Evolutionary conservation across 768 basidiomycete species (phyloP).

Genomic region (Rubroboletus pulcherrimus): DNA sequence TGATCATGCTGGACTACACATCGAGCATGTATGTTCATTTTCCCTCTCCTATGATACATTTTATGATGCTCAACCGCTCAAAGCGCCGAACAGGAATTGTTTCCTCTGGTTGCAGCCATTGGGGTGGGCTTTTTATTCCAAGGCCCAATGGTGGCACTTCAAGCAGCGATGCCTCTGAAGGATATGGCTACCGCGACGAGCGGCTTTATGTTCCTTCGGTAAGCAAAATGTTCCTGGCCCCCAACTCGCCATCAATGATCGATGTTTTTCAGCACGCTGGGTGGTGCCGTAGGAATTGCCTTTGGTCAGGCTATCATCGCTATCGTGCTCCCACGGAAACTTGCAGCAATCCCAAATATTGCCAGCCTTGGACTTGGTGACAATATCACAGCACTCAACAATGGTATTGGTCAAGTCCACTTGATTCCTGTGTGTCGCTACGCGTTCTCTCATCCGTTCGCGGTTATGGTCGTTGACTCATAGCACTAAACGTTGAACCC

Average conservation of each 20-base stretch:
- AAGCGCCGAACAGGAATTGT: slow-evolving; percentile 59
- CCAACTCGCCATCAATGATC: background rate
- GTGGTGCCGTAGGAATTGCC: slow-evolving; percentile 70
- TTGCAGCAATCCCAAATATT: slow-evolving; percentile 34
- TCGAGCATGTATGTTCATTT: slow-evolving; percentile 33
- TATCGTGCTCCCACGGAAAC: slow-evolving; percentile 42
- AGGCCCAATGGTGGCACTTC: slow-evolving; percentile 65
- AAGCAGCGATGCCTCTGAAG: slow-evolving; percentile 79
- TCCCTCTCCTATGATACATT: background rate
- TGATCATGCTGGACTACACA: slow-evolving; percentile 60
- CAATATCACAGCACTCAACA: slow-evolving; percentile 38
- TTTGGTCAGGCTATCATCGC: slow-evolving; percentile 68
- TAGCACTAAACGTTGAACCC: background rate
- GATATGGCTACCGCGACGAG: slow-evolving; percentile 80
- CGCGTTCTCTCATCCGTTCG: background rate
- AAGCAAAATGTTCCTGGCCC: background rate
- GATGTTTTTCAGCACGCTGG: slow-evolving; percentile 32
- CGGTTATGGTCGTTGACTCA: background rate
- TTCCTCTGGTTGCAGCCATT: slow-evolving; percentile 57
- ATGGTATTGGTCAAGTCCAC: slow-evolving; percentile 43
- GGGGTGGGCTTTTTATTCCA: slow-evolving; percentile 65
- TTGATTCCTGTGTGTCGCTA: slow-evolving; percentile 9
- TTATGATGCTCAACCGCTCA: slow-evolving; percentile 1
- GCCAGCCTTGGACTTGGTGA: slow-evolving; percentile 29
- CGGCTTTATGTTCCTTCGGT: slow-evolving; percentile 70